Evolutionary conservation across 768 basidiomycete species (phyloP), one percentile per base, ranked within the genome.

Genomic region (Ramaria sp.): DNA sequence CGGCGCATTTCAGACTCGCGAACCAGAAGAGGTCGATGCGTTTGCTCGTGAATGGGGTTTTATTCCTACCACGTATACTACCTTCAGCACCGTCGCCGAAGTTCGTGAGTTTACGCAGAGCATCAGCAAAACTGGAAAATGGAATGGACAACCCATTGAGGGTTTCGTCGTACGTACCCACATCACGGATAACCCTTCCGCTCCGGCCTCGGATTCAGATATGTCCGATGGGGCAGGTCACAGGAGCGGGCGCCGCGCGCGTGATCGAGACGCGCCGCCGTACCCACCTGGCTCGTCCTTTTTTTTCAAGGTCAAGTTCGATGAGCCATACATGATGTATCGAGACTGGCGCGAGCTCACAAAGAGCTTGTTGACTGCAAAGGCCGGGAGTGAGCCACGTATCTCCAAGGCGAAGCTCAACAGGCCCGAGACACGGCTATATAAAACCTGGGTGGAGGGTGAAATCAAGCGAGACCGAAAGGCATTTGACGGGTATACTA

Each of bases 241-340:
- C 22, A 20, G 45, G 17, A 13, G 37, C 27, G 37, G 39, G n/a
- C 52, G 64, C 65, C 59, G 37, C 11, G 20, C 41, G 43, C 43
- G 47, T 15, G 59, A 57, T 20, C 71, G 70, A 19, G 54, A 56
- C 27, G 59, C 60, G 20, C 72, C 72, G 27, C 93, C 92, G 0
- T 96, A 97, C 65, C 68, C 75, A 0, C 70, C 83, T 0, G 90
- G 86, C 31, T 82, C 87, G 1, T 86, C 91, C 0, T 95, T 97
- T 76, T 97, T 99, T 78, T 98, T 96, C 83, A 99, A 99, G 67
- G 78, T 98, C 73, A 99, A 99, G 68, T 98, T 97, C 69, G 93
- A 98, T 69, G 91, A 98, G 66, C 95, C 95, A 2, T 99, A 99
- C 68, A 84, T 97, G 79, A 94, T 95, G 83, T 98, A 96, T 71